Base-by-base conservation (phyloP, 73 alveolate genomes). In the Blepharisma stoltei region DNA sequence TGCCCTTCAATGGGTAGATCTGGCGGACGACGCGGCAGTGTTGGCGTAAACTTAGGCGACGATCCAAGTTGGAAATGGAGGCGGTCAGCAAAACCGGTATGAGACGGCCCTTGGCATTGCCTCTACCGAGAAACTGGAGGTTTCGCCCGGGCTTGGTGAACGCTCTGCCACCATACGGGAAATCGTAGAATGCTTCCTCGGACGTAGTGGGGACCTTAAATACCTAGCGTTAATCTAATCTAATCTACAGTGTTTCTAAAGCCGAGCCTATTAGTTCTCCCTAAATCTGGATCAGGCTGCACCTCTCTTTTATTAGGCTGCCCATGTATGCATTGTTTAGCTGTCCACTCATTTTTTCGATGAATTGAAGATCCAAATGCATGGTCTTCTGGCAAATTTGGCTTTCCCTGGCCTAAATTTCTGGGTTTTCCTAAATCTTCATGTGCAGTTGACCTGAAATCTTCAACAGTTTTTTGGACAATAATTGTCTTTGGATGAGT, bases 251-350 rank as follows among this genome's bases (percentile, higher is more conserved):
- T 80, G 65, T 88, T 88, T 54, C 90, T 84, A 86, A 86, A 84
- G 20, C 92, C 92, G 14, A 82, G 67, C 67, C 88, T 80, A 50
- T 50, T 70, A 53, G 92, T 82, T 70, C 88, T 89, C 7, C 98
- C 98, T 41, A 92, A 88, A 79, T 92, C 98, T 20, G 50, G 43
- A 78, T 92, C 98, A n/a, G 98, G 98, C 41, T 77, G 85, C 53
- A 92, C 87, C 46, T 83, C 89, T 70, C 77, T 84, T n/a, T 73
- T 83, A 71, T 78, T 78, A 7, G 92, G 96, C 78, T 89, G 81
- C 4, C 98, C 97, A 54, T 84, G 92, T 53, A 90, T 84, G 83
- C 97, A 87, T 76, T 88, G 88, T 4, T 93, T 95, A 0, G 95
- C 98, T 50, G 90, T 84, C 96, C 98, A 92, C 27, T 71, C 81